Evolutionary conservation across 2,329 filamentous ascomycete species (phyloP).

Genomic region (Helotiales sp.): DNA sequence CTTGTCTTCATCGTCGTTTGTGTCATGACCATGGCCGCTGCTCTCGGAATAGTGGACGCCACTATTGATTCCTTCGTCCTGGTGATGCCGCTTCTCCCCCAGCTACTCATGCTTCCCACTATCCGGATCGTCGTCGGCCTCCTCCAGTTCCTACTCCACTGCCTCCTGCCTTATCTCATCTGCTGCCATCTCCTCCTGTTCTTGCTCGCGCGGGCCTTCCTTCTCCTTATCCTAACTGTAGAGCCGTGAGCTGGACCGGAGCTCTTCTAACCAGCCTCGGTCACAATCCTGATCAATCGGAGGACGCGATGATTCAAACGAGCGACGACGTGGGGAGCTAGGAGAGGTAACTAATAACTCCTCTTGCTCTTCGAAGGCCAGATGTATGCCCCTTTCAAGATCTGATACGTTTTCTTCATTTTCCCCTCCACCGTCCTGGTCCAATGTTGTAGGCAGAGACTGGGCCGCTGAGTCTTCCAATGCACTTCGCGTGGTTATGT

Average conservation of each 20-base stretch:
- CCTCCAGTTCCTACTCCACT: conserved; percentile 1
- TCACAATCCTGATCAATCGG: too few species aligned
- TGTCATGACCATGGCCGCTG: conserved; percentile 16
- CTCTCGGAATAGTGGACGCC: conserved; percentile 17
- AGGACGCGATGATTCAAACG: conserved; percentile 8
- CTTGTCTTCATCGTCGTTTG: conserved; percentile 11
- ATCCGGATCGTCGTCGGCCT: conserved; percentile 16
- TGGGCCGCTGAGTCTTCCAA: conserved; percentile 7
- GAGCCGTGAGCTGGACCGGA: too few species aligned
- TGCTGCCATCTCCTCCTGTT: conserved; percentile 19
- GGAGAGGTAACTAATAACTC: conserved; percentile 9
- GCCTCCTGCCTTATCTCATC: conserved; percentile 14
- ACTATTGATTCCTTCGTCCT: conserved; percentile 14
- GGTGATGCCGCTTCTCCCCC: conserved; percentile 16
- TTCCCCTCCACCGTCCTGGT: conserved; percentile 11
- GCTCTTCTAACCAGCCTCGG: too few species aligned
- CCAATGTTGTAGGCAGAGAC: conserved; percentile 1
- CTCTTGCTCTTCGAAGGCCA: too few species aligned
- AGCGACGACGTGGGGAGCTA: conserved; percentile 7
- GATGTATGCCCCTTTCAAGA: conserved; percentile 14
- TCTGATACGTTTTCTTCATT: conserved; percentile 16
- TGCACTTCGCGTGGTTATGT: not conserved
- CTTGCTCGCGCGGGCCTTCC: too few species aligned
- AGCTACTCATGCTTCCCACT: conserved; percentile 12
- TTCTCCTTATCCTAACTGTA: too few species aligned